Conservation (phyloP, 495 filamentous ascomycete species). For the Saxispiralis lemnorum region DNA sequence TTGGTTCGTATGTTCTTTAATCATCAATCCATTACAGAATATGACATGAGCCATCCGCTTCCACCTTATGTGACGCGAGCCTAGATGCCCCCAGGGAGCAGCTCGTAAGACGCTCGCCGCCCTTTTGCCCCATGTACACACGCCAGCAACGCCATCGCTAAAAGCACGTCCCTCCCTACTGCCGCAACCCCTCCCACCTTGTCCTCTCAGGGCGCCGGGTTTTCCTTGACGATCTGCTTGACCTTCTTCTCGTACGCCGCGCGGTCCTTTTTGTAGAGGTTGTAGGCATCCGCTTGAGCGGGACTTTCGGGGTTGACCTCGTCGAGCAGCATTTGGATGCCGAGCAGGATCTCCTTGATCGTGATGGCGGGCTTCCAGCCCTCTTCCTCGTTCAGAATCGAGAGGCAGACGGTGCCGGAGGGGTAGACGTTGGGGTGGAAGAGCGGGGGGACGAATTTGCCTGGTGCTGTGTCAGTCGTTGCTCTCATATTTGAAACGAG, state of each 20-base stretch:
- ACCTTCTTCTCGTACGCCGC: slow-evolving; percentile 76
- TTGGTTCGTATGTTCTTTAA: no score
- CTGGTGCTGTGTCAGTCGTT: slow-evolving; percentile 30
- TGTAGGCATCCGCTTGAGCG: slow-evolving; percentile 93
- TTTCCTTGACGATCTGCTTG: slow-evolving; percentile 69
- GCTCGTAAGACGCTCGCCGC: no score
- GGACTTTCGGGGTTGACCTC: slow-evolving; percentile 95
- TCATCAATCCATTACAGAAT: no score
- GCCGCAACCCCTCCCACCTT: background rate
- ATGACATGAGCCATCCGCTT: no score
- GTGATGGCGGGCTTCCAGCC: slow-evolving; percentile 97
- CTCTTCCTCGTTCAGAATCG: slow-evolving; percentile 96
- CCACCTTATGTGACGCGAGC: no score
- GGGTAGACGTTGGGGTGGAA: slow-evolving; percentile 99
- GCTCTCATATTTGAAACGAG: no score
- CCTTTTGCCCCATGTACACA: background rate
- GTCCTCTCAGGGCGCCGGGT: slow-evolving; percentile 39
- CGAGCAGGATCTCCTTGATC: slow-evolving; percentile 88
- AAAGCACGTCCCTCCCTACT: background rate
- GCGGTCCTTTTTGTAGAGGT: slow-evolving; percentile 83
- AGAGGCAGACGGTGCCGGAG: slow-evolving; percentile 91
- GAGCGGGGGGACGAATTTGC: slow-evolving; percentile 89
- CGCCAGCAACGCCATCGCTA: slow-evolving; percentile 12
- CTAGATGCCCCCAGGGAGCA: no score
- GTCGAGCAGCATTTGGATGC: slow-evolving; percentile 86